Conservation (phyloP, 352 stramenopile genomes). For the Aphanomyces cochlioides region DNA sequence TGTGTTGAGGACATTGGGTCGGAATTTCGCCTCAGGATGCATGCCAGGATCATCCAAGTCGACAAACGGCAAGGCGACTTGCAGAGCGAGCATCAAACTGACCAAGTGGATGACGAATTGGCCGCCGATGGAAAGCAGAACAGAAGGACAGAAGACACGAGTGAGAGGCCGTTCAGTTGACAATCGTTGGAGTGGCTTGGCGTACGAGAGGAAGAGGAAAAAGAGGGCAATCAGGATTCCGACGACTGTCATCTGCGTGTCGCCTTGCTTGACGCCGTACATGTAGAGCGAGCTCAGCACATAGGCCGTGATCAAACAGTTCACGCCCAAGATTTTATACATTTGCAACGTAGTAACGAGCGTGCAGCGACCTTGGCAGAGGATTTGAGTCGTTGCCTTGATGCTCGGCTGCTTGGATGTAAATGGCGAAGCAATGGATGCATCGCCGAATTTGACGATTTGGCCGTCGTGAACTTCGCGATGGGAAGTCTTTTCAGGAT, state of each 20-base stretch:
- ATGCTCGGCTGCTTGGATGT: constrained; percentile 88
- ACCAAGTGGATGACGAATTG: constrained; percentile 92
- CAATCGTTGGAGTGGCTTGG: constrained; percentile 85
- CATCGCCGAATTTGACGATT: constrained; percentile 93
- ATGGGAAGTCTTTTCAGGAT: constrained; percentile 26
- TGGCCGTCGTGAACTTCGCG: constrained; percentile 33
- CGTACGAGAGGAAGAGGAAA: constrained; percentile 56
- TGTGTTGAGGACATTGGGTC: constrained; percentile 93
- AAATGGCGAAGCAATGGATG: constrained; percentile 96
- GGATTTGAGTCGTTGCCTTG: constrained; percentile 78
- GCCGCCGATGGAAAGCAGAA: constrained; percentile 84
- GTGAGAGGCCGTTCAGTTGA: constrained; percentile 69
- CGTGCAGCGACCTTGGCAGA: constrained; percentile 93
- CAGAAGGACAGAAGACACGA: constrained; percentile 84
- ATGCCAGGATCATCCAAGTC: constrained; percentile 55
- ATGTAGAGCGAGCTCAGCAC: constrained; percentile 92
- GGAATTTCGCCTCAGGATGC: constrained; percentile 81
- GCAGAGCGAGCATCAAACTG: constrained; percentile 54
- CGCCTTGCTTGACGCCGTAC: constrained; percentile 92
- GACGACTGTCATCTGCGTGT: constrained; percentile 79
- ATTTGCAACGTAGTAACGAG: constrained; percentile 95
- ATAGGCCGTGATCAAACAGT: constrained; percentile 93
- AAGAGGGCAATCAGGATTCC: constrained; percentile 52
- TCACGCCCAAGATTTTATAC: constrained; percentile 93
- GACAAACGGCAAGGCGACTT: constrained; percentile 55